These are phyloP conservation scores for Auricularia sp. DNA, from an alignment of 768 basidiomycete genomes.

Conservation along the genomic window DNA sequence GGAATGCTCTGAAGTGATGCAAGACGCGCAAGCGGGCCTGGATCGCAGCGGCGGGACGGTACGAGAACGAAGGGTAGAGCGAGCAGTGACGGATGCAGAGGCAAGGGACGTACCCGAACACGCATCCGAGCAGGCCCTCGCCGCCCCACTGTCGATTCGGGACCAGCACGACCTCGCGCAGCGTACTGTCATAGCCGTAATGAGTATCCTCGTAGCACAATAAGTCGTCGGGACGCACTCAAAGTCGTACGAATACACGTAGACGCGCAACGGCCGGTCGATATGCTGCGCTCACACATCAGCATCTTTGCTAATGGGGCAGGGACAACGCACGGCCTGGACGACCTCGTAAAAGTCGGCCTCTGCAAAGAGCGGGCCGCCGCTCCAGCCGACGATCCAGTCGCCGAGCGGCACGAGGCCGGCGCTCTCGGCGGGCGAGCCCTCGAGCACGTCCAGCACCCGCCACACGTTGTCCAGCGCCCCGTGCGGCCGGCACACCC, in stretches of 20 bases:
- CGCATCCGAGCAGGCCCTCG: slow-evolving; percentile 88
- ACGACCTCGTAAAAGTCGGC: slow-evolving; percentile 95
- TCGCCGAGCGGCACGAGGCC: slow-evolving; percentile 87
- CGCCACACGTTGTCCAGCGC: slow-evolving; percentile 96
- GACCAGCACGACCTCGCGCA: slow-evolving; percentile 87
- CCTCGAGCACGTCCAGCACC: slow-evolving; percentile 92
- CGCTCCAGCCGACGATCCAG: slow-evolving; percentile 85
- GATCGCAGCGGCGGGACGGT: no score
- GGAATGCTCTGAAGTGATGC: no score
- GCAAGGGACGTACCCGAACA: slow-evolving; percentile 67
- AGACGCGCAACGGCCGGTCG: slow-evolving; percentile 87
- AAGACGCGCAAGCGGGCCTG: no score
- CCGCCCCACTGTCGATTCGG: slow-evolving; percentile 98
- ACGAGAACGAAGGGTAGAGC: no score
- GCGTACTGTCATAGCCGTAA: slow-evolving; percentile 43
- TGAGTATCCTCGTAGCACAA: not conserved
- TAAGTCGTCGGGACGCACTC: slow-evolving; percentile 49
- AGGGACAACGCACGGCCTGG: slow-evolving; percentile 57
- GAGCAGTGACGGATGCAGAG: not conserved
- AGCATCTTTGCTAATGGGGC: not conserved
- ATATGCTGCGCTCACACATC: slow-evolving; percentile 50
- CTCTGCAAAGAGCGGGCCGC: slow-evolving; percentile 82
- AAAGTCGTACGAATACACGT: slow-evolving; percentile 95
- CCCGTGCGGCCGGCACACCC: slow-evolving; percentile 82
- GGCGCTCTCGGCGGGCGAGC: slow-evolving; percentile 91